Conservation (phyloP, 2,329 filamentous ascomycete genomes). For the Microsporum canis region DNA sequence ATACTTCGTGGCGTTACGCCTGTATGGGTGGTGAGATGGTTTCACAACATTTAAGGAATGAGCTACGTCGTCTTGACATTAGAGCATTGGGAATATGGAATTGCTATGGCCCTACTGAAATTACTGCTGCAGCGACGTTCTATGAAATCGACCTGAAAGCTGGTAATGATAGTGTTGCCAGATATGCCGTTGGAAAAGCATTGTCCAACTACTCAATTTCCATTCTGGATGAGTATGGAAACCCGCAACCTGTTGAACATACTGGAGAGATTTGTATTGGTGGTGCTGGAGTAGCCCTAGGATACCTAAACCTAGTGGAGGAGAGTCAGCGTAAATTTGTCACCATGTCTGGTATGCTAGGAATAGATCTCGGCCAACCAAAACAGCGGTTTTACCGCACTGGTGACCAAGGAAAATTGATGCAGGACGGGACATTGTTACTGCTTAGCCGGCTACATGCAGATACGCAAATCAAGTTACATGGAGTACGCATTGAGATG, state of each 20-base stretch:
- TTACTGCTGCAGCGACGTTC: constrained; percentile 16
- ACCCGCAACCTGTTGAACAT: constrained; percentile 29
- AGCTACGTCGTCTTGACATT: too few species aligned
- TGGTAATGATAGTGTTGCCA: background rate
- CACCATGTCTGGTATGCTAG: constrained; percentile 8
- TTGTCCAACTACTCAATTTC: constrained; percentile 29
- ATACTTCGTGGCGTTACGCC: background rate
- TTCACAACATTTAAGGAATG: too few species aligned
- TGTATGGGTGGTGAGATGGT: too few species aligned
- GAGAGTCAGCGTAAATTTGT: constrained; percentile 16
- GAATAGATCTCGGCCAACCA: too few species aligned
- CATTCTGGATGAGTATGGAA: constrained; percentile 30
- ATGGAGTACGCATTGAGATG: constrained; percentile 19
- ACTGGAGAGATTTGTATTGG: constrained; percentile 36
- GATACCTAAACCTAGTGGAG: constrained; percentile 15
- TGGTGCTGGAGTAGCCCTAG: constrained; percentile 18
- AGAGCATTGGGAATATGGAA: too few species aligned
- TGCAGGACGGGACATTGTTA: too few species aligned
- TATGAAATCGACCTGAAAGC: too few species aligned
- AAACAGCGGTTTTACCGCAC: constrained; percentile 8
- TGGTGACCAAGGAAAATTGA: too few species aligned
- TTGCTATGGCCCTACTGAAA: constrained; percentile 19
- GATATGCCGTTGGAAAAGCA: constrained; percentile 15
- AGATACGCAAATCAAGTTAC: constrained; percentile 22
- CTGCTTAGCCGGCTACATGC: constrained; percentile 15